Base-by-base conservation (phyloP, 495 filamentous ascomycete genomes). In the Penicillium desertorum region DNA sequence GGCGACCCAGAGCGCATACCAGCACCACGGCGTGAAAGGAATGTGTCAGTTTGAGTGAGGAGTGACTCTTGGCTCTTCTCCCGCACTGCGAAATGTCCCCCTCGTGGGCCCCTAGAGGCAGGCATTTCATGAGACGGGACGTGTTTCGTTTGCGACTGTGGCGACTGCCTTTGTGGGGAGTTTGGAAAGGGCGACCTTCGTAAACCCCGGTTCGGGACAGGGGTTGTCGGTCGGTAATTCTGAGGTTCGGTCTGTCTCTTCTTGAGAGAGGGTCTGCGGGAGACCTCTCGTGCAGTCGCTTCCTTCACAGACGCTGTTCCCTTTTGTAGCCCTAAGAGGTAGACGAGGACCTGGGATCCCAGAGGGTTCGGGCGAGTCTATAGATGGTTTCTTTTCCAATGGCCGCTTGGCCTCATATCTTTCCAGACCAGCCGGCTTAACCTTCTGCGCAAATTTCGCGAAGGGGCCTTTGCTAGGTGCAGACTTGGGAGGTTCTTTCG, bases 11-110 rank as follows among this genome's bases (percentile, higher is more conserved):
- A 75, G 12, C 77, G 76, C n/a, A 67, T 68, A 36, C 76, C 75
- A 22, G 63, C 65, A 2, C 79, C 73, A 17, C 76, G 77, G 22
- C 81, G 75, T 2, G 86, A 84, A 54, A 82, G 83, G 1, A 55
- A 55, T 37, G 83, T 77, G 64, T 88, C 85, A 0, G 83, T 83
- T 49, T 84, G 76, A 5, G 83, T 81, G 6, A 86, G 67, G 12
- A 82, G 67, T 0, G 84, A 86, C 43, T 84, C 82, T 25, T 81
- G 74, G 16, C 79, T 79, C 29, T 71, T 76, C 45, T 85, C 81
- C 30, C 79, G 76, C 10, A 83, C 65, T 2, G 83, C 71, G 32
- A 79, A 81, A 58, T 76, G 78, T 4, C 78, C 80, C 6, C 78
- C 54, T 27, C 72, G 64, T 5, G 79, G 79, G 19, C 57, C 64